Evolutionary conservation across 768 basidiomycete species (phyloP).

Genomic region (Mrakia frigida): DNA sequence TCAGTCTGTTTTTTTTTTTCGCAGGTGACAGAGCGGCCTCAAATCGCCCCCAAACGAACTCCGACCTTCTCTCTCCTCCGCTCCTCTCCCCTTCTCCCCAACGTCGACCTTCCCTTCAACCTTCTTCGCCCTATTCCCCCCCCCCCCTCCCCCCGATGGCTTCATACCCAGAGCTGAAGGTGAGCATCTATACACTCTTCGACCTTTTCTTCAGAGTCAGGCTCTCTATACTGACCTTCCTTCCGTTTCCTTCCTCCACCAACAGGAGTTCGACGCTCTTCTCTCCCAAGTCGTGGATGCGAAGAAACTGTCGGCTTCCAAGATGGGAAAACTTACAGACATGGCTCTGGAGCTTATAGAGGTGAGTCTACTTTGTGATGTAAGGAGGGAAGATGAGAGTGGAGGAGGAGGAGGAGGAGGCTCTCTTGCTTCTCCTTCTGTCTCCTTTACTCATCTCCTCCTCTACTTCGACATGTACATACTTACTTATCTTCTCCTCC

Average conservation of each 20-base stretch:
- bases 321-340: slow-evolving; percentile 71
- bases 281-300: slow-evolving; percentile 75
- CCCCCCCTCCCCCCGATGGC: too few relatives aligned
- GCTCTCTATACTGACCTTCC: not conserved
- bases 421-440: not conserved
- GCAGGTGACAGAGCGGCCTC: too few relatives aligned
- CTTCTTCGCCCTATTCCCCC: too few relatives aligned
- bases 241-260: not conserved
- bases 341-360: slow-evolving; percentile 70
- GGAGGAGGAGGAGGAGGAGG: not conserved
- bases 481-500: not conserved
- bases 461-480: not conserved
- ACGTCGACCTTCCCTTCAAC: too few relatives aligned
- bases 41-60: too few relatives aligned
- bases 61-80: too few relatives aligned
- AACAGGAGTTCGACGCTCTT: slow-evolving; percentile 70
- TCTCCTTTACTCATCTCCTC: too few relatives aligned
- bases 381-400: not conserved
- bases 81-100: too few relatives aligned
- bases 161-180: not conserved
- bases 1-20: too few relatives aligned
- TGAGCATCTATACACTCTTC: not conserved
- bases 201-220: not conserved
- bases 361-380: slow-evolving; percentile 50
- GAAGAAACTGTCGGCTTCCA: slow-evolving; percentile 79